These are phyloP conservation scores for Botrytis byssoidea DNA, from an alignment of 2,329 filamentous ascomycete species.

Conservation along the genomic window DNA sequence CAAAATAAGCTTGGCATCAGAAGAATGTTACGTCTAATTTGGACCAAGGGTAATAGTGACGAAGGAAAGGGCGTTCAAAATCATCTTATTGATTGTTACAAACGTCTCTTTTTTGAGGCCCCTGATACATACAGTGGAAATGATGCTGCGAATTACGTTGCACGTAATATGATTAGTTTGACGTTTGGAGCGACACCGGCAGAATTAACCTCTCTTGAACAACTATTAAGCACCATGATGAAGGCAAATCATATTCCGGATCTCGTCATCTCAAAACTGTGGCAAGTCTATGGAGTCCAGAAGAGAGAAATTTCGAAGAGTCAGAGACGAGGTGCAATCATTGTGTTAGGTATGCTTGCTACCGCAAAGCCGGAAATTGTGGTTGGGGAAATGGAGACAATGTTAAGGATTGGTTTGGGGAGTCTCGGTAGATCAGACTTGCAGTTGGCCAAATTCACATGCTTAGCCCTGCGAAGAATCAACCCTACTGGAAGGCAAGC, in stretches of 20 bases:
- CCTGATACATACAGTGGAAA: conserved; percentile 84
- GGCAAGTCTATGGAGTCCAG: conserved; percentile 96
- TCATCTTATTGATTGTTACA: conserved; percentile 96
- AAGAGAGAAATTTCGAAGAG: conserved; percentile 89
- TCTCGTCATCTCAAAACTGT: conserved; percentile 84
- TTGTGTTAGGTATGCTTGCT: conserved; percentile 94
- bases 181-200: conserved; percentile 95
- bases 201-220: conserved; percentile 91
- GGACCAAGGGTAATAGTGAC: conserved; percentile 99
- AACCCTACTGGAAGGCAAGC: conserved; percentile 79
- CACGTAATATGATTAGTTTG: conserved; percentile 97
- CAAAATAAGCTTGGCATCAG: conserved; percentile 90
- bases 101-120: conserved; percentile 91
- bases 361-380: conserved; percentile 90
- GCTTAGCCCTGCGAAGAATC: conserved; percentile 87
- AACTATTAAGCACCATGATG: conserved; percentile 97
- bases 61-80: conserved; percentile 98
- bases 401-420: conserved; percentile 86
- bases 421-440: conserved; percentile 77
- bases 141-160: conserved; percentile 91
- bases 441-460: conserved; percentile 90
- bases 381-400: conserved; percentile 90
- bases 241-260: conserved; percentile 84
- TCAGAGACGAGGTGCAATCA: conserved; percentile 89
- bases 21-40: conserved; percentile 94